phyloP scores from a whole-genome alignment of 2,329 filamentous ascomycete genomes.

The Teratosphaeriaceae sp. region DNA sequence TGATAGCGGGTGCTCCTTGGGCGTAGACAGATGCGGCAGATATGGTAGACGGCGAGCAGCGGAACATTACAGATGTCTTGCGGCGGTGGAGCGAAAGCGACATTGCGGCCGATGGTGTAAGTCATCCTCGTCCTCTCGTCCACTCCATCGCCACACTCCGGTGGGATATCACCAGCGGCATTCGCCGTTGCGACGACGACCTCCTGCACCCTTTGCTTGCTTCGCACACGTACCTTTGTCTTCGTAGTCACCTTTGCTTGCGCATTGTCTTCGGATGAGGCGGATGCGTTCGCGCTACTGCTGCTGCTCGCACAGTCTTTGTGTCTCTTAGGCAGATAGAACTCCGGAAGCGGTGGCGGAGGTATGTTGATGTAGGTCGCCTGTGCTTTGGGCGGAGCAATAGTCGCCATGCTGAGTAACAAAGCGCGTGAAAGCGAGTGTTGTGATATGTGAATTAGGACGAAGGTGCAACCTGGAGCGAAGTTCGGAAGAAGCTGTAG shows the following conservation, averaged over 20 bases:
- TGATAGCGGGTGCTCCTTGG: slow-evolving; percentile 29
- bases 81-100: neutral
- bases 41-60: slow-evolving; percentile 27
- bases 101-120: neutral
- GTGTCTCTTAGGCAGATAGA: slow-evolving; percentile 13
- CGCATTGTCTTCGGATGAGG: slow-evolving; percentile 4
- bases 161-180: too few species aligned
- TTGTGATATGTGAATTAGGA: too few species aligned
- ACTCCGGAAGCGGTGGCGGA: slow-evolving; percentile 23
- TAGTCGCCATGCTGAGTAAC: slow-evolving; percentile 3
- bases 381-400: slow-evolving; percentile 1
- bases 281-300: slow-evolving; percentile 1
- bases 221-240: slow-evolving; percentile 5
- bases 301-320: slow-evolving; percentile 5
- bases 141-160: neutral
- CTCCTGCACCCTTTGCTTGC: neutral
- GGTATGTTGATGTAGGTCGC: slow-evolving; percentile 14
- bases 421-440: neutral
- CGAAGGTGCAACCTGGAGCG: too few species aligned
- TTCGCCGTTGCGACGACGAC: neutral
- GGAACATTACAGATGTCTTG: slow-evolving; percentile 13
- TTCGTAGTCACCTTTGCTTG: slow-evolving; percentile 5
- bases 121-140: slow-evolving; percentile 4
- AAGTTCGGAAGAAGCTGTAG: too few species aligned
- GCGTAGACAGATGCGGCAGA: slow-evolving; percentile 28